Evolutionary conservation across 257 asterid species (phyloP).

Genomic region (Solanum paucissectum): DNA sequence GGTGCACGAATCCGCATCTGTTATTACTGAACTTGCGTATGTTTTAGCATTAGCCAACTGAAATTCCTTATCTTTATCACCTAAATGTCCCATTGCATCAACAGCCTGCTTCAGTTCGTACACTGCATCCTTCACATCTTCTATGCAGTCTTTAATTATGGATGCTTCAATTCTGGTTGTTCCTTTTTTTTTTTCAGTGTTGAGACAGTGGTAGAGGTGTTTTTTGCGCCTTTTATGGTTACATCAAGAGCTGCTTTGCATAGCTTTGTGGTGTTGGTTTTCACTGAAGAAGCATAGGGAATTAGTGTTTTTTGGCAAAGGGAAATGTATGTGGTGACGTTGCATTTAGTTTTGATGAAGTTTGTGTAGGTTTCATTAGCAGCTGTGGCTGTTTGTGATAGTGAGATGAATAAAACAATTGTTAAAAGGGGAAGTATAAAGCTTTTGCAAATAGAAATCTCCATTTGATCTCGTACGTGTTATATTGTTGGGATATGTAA

Average conservation of each 20-base stretch:
- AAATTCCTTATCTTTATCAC: constrained; percentile 27
- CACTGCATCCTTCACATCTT: constrained; percentile 46
- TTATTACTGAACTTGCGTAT: constrained; percentile 66
- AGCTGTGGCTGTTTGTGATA: not conserved
- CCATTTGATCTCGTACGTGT: not conserved
- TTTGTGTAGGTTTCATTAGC: constrained; percentile 1
- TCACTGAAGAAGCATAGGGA: constrained; percentile 44
- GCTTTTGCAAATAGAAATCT: not conserved
- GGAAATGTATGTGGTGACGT: constrained; percentile 32
- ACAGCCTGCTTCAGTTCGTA: constrained; percentile 45
- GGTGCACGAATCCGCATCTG: constrained; percentile 59
- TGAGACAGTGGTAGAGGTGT: constrained; percentile 20
- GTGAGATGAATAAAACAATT: not conserved
- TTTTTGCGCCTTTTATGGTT: constrained; percentile 26
- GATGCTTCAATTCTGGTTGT: constrained; percentile 16
- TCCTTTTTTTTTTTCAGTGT: constrained; percentile 18
- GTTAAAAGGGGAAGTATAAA: not conserved
- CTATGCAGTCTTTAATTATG: constrained; percentile 45
- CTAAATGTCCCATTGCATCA: constrained; percentile 31
- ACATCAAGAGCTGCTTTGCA: constrained; percentile 45
- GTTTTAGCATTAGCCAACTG: constrained; percentile 64
- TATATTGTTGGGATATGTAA: not conserved
- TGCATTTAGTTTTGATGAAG: constrained; percentile 40
- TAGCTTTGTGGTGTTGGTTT: constrained; percentile 26
- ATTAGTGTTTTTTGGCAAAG: constrained; percentile 40